Evolutionary conservation across 345 rosid species (phyloP).

Genomic region (Physaria fendleri): DNA sequence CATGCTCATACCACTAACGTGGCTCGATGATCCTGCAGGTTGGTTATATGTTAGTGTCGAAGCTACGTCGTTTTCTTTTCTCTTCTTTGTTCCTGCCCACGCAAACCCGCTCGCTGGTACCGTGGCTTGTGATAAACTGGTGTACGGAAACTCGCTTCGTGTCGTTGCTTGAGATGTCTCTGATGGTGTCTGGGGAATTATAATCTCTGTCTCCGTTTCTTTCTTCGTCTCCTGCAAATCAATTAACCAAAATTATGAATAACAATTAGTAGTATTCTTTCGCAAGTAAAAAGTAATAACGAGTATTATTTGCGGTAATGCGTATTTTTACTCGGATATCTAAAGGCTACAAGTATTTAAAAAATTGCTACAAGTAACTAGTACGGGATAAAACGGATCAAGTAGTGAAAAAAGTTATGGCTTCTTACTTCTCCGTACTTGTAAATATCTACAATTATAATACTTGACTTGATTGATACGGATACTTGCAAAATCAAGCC

Average conservation of each 20-base stretch:
- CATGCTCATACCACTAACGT: slow-evolving; percentile 43
- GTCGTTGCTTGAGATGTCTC: slow-evolving; percentile 34
- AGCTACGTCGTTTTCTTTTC: slow-evolving; percentile 35
- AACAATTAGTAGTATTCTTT: too few species aligned
- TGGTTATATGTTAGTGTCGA: slow-evolving; percentile 44
- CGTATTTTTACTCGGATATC: too few species aligned
- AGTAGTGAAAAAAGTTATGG: too few species aligned
- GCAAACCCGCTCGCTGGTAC: slow-evolving; percentile 47
- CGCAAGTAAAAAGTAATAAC: too few species aligned
- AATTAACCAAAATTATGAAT: not conserved
- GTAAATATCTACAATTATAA: too few species aligned
- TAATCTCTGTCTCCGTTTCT: slow-evolving; percentile 14
- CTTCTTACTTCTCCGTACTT: too few species aligned
- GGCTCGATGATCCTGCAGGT: slow-evolving; percentile 36
- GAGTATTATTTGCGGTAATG: too few species aligned
- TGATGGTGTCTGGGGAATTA: slow-evolving; percentile 36
- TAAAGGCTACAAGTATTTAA: too few species aligned
- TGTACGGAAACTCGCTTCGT: slow-evolving; percentile 32
- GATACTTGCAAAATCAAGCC: too few species aligned
- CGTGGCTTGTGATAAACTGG: slow-evolving; percentile 36
- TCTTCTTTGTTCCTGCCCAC: slow-evolving; percentile 47
- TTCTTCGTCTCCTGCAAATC: slow-evolving; percentile 41
- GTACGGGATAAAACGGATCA: too few species aligned
- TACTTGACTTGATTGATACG: too few species aligned
- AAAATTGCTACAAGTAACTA: too few species aligned